Evolutionary conservation across 2,329 filamentous ascomycete species (phyloP), one percentile per base, ranked within the genome.

Genomic region (Diaporthe citri): DNA sequence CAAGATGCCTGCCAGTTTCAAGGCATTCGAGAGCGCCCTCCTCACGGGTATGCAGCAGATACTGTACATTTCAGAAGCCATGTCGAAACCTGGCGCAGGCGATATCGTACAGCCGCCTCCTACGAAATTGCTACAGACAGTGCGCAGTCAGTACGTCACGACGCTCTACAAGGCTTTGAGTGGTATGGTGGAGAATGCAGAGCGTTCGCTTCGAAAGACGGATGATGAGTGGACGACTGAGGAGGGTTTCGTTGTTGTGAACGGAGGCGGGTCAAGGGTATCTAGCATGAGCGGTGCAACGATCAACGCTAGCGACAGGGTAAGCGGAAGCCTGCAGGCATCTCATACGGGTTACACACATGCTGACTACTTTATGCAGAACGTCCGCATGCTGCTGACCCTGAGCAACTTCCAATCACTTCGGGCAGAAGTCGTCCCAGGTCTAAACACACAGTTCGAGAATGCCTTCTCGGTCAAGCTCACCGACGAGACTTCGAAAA

Each of bases 131-230:
- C 87, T 98, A 57, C 94, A 97, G 82, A 95, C 96, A 90, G 95
- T 98, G 22, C 91, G 96, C 77, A 93, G 92, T 77, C 95, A 97
- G 81, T 99, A 99, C 81, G 95, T 98, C 22, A 95, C 93, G 9
- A 98, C 96, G 74, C 86, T 99, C 57, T 98, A 98, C 84, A 97
- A 97, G 83, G 95, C 95, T 9, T 86, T 99, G 51, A 97, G 95
- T 79, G 97, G 96, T 31, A 96, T 99, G 92, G 95, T 99, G 1
- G 97, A 98, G 84, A 98, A 98, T 83, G 96, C 97, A 4, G 95
- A 98, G 84, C 91, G 92, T 74, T 90, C 92, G 4, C 83, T 92
- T 20, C 90, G 92, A 78, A 91, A 91, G 78, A 86, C 90, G 0
- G 91, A 93, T 60, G 89, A 91, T 75, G 89, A 91, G 74, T 92